phyloP scores from a whole-genome alignment of 176 grass and related monocot genomes.

The Triticum urartu region DNA sequence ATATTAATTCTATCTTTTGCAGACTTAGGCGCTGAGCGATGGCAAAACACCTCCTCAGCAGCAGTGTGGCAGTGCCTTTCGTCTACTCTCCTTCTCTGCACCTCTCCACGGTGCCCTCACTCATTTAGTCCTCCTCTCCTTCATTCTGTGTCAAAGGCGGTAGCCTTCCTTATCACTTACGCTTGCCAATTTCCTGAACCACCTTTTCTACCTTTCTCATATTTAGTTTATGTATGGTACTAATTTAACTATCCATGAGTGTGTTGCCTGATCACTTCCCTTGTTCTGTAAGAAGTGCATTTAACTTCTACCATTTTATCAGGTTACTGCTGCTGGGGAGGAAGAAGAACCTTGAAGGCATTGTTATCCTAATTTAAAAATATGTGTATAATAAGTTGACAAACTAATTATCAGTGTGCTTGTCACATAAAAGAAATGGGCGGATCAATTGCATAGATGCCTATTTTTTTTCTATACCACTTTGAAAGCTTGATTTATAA shows the following conservation, averaged over 20 bases:
- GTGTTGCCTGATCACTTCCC: background rate
- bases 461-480: background rate
- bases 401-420: slow-evolving; percentile 58
- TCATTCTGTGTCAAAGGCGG: too few relatives aligned
- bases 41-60: too few relatives aligned
- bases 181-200: background rate
- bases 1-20: too few relatives aligned
- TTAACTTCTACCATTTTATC: background rate
- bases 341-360: slow-evolving; percentile 56
- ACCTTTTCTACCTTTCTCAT: background rate
- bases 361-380: slow-evolving; percentile 31
- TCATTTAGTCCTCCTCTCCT: too few relatives aligned
- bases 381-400: slow-evolving; percentile 25
- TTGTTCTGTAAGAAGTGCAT: background rate
- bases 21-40: too few relatives aligned
- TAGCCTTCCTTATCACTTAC: background rate
- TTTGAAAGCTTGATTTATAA: background rate
- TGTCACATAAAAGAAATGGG: slow-evolving; percentile 59
- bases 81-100: too few relatives aligned
- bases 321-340: slow-evolving; percentile 66
- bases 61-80: too few relatives aligned
- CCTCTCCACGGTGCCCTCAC: too few relatives aligned
- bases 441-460: slow-evolving; percentile 40
- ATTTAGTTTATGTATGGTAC: background rate
- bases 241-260: background rate